A percentile compares a stretch with the other conserved stretches of the same genome.
Evolutionary conservation across 2,329 filamentous ascomycete species (phyloP).

Genomic region (Davidsoniella virescens): DNA sequence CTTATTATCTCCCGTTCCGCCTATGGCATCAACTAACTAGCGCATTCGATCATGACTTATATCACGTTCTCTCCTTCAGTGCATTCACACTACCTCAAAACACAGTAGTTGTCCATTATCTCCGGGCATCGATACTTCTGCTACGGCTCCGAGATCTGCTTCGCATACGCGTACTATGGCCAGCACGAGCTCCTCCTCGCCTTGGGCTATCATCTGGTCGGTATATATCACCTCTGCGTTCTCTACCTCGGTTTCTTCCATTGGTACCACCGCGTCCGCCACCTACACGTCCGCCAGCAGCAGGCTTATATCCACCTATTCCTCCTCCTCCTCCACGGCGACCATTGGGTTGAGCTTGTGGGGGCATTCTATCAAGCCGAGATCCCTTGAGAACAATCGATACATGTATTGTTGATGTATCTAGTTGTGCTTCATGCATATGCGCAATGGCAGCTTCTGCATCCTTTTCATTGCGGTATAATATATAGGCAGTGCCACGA

Average conservation of each 20-base stretch:
- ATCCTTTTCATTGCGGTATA: constrained; percentile 60
- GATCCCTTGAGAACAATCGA: constrained; percentile 47
- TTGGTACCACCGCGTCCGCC: neutral
- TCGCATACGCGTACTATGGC: no score
- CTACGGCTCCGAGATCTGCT: no score
- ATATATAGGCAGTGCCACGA: constrained; percentile 82
- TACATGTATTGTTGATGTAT: constrained; percentile 68
- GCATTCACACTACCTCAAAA: no score
- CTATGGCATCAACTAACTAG: no score
- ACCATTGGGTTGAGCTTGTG: constrained; percentile 33
- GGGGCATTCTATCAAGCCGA: constrained; percentile 36
- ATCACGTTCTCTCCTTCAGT: no score
- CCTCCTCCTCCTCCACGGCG: constrained; percentile 18
- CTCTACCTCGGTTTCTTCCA: neutral
- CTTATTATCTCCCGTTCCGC: no score
- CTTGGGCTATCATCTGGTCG: constrained; percentile 2
- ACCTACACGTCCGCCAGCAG: neutral
- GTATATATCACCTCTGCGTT: neutral
- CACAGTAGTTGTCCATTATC: no score
- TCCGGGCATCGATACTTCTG: no score
- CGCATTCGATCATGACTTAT: no score
- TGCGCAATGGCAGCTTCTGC: constrained; percentile 82
- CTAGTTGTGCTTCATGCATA: constrained; percentile 95
- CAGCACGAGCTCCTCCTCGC: constrained; percentile 16
- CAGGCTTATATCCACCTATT: constrained; percentile 5